phyloP scores from a whole-genome alignment of 2,329 filamentous ascomycete species.

The Mycocentrospora acerina region DNA sequence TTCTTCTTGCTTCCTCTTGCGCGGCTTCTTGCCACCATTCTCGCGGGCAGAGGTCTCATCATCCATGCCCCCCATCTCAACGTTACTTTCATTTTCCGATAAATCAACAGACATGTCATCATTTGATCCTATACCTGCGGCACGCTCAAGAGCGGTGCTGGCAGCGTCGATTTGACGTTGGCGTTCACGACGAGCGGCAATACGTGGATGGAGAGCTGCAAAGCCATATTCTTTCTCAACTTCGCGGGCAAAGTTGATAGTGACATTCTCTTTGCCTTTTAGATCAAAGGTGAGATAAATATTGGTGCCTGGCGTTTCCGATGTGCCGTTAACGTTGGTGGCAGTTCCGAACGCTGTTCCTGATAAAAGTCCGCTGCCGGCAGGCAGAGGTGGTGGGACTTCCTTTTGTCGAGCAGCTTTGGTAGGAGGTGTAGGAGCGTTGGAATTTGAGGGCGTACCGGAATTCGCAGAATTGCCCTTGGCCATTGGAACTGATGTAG shows the following conservation, averaged over 20 bases:
- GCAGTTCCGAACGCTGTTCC: constrained; percentile 61
- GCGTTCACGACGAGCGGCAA: constrained; percentile 84
- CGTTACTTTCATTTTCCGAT: constrained; percentile 73
- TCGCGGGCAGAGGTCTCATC: constrained; percentile 44
- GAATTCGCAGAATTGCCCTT: constrained; percentile 36
- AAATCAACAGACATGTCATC: constrained; percentile 84
- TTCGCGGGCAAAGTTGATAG: constrained; percentile 92
- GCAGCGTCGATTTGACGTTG: constrained; percentile 86
- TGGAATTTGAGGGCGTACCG: constrained; percentile 47
- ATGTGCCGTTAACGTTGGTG: constrained; percentile 47
- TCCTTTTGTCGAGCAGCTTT: constrained; percentile 60
- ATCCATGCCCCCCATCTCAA: constrained; percentile 76
- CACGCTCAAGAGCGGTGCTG: constrained; percentile 79
- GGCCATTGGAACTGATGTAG: constrained; percentile 33
- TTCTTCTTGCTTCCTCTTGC: constrained; percentile 71
- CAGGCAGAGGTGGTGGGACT: constrained; percentile 57
- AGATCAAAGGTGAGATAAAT: constrained; percentile 85
- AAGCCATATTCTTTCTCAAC: constrained; percentile 94
- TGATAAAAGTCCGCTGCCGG: constrained; percentile 65
- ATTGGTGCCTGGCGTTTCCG: constrained; percentile 58
- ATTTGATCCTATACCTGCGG: constrained; percentile 65
- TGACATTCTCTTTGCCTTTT: constrained; percentile 79
- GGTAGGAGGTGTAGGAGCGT: constrained; percentile 55
- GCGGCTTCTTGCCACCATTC: constrained; percentile 69
- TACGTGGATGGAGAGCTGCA: constrained; percentile 86